Conservation (phyloP, 805 yeast genomes). For the Allodekkera sacchari region DNA sequence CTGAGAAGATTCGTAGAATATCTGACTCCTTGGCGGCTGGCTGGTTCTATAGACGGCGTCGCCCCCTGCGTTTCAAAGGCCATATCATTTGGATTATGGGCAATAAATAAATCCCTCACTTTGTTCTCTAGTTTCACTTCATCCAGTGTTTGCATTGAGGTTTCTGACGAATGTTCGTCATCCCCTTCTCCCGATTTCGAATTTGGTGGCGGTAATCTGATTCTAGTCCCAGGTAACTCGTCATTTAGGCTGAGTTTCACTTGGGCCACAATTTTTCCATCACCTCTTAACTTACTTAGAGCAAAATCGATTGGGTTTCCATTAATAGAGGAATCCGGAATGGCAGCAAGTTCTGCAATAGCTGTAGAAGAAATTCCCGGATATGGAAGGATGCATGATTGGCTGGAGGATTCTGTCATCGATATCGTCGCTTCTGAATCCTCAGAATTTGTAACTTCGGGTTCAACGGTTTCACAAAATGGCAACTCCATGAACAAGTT, state of each 20-base stretch:
- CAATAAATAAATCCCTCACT: conserved; percentile 26
- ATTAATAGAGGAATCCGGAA: conserved; percentile 69
- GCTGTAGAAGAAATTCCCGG: conserved; percentile 48
- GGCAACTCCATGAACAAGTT: conserved; percentile 20
- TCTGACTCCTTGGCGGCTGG: conserved; percentile 1
- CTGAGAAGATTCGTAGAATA: conserved; percentile 4
- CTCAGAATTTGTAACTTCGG: conserved; percentile 11
- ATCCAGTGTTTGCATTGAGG: conserved; percentile 16
- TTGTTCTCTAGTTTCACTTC: conserved; percentile 24
- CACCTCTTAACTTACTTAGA: conserved; percentile 72
- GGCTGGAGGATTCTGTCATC: conserved; percentile 24
- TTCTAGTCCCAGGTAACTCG: no score
- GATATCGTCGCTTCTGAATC: conserved; percentile 15
- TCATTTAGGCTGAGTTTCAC: no score
- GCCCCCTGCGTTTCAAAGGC: neutral
- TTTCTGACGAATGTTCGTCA: no score
- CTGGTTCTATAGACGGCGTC: neutral
- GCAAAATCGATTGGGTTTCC: conserved; percentile 72
- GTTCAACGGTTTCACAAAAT: conserved; percentile 7
- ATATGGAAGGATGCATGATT: conserved; percentile 29
- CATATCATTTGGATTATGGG: conserved; percentile 12
- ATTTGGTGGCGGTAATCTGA: no score
- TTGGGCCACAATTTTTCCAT: no score
- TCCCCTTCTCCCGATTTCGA: no score
- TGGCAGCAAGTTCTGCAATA: conserved; percentile 69